phyloP scores from a whole-genome alignment of 2,329 filamentous ascomycete species.

The Aspergillus sojae region DNA sequence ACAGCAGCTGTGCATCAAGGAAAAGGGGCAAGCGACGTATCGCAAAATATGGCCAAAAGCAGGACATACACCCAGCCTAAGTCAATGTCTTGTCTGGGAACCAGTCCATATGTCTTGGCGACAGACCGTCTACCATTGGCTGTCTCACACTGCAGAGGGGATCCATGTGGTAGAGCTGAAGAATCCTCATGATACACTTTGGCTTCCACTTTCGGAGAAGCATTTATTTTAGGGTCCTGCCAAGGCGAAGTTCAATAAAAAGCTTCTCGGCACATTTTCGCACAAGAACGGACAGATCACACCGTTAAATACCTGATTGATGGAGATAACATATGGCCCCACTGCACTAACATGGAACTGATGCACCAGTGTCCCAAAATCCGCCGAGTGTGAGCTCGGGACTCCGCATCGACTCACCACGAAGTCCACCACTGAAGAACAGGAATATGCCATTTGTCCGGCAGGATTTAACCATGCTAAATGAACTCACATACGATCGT shows the following conservation, averaged over 20 bases:
- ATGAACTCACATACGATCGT: not conserved
- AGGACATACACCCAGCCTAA: not conserved
- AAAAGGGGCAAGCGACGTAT: not conserved
- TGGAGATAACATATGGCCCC: slow-evolving; percentile 1
- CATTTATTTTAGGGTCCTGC: slow-evolving; percentile 1
- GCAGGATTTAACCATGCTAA: not conserved
- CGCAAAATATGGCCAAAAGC: not conserved
- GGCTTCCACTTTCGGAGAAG: not conserved
- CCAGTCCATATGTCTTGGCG: not conserved
- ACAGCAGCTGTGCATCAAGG: not conserved
- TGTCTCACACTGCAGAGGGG: not conserved
- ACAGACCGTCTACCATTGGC: not conserved
- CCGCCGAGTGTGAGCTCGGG: not conserved
- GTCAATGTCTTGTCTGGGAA: not conserved
- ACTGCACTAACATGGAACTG: not conserved
- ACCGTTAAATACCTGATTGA: not conserved
- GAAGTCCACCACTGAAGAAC: slow-evolving; percentile 13
- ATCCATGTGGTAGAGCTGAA: not conserved
- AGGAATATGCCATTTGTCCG: not conserved
- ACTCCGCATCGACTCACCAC: not conserved
- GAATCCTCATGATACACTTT: not conserved
- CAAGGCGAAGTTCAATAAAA: not conserved
- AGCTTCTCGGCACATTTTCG: not conserved
- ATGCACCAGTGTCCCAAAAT: slow-evolving; percentile 4
- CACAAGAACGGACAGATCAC: not conserved